Evolutionary conservation across 163 green algal genomes (phyloP).

Genomic region (Trebouxiophyceae sp.): DNA sequence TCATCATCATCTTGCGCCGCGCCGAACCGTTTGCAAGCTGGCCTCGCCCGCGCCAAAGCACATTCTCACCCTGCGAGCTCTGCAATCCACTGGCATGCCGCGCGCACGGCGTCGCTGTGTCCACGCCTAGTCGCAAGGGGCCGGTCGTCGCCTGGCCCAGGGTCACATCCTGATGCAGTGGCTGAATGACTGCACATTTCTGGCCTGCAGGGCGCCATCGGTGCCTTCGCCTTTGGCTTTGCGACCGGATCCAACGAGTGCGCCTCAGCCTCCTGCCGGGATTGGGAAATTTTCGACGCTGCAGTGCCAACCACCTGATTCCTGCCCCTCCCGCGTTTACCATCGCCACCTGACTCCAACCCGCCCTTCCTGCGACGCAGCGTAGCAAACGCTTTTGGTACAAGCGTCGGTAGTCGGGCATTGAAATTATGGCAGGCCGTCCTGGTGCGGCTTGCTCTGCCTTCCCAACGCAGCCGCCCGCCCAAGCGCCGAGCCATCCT

Average conservation of each 20-base stretch:
- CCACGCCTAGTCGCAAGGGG: too few relatives aligned
- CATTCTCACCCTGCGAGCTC: too few relatives aligned
- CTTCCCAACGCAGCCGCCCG: not conserved
- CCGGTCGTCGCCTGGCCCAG: too few relatives aligned
- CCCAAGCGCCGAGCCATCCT: not conserved
- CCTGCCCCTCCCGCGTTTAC: not conserved
- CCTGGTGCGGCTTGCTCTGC: conserved; percentile 16
- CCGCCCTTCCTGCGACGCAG: not conserved
- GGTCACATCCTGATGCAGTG: too few relatives aligned
- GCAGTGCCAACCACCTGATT: not conserved
- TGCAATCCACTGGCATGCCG: too few relatives aligned
- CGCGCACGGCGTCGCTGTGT: too few relatives aligned
- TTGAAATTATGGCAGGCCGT: conserved; percentile 51
- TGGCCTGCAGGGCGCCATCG: conserved; percentile 1
- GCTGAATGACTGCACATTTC: too few relatives aligned
- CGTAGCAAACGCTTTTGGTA: conserved; percentile 48
- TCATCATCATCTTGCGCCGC: too few relatives aligned
- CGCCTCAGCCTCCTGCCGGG: not conserved
- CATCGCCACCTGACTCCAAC: not conserved
- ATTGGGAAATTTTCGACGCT: not conserved
- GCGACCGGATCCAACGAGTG: conserved; percentile 6
- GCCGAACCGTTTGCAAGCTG: too few relatives aligned
- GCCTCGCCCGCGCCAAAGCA: not conserved
- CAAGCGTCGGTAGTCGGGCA: conserved; percentile 53
- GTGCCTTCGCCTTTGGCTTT: conserved; percentile 10